Evolutionary conservation across 2,329 filamentous ascomycete species (phyloP), one percentile per base, ranked within the genome.

Genomic region (Thelonectria rubi): DNA sequence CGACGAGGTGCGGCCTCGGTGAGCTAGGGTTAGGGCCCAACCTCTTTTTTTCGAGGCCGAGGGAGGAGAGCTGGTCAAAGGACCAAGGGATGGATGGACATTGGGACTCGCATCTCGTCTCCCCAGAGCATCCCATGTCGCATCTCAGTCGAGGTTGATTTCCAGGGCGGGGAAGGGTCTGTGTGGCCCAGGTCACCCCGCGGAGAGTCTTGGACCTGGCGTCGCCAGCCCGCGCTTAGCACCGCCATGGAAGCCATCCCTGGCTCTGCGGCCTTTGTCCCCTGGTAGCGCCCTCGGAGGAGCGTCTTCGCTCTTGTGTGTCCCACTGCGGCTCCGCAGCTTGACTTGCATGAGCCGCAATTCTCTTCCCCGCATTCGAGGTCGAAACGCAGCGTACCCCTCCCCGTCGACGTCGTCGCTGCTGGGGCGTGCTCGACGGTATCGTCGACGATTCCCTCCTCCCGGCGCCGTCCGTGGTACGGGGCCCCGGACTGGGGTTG

Each of bases 341-440:
- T 71, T 72, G 66, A 69, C 68, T 72, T 72, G 68, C 69, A 72
- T 72, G 69, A 72, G 69, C 69, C 69, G 69, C 69, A 72, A 68
- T 71, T 67, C 42, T 46, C 48, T 72, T 72, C 69, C 69, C 69
- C 69, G 68, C 69, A 72, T 71, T 60, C 65, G 51, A 67, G 32
- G 15, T 60, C 69, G 15, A 14, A 37, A 15, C 11, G 12, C 11
- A 12, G 14, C 46, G 56, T 49, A 59, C 59, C 66, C 63, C 64
- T 58, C 53, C 45, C 24, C 45, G 26, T 30, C 26, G 6, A 5
- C 26, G 5, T 30, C 5, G 6, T 6, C 5, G 26, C 14, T 21
- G 18, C 42, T 20, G 18, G 18, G 17, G 47, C 15, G n/a, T n/a
- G n/a, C n/a, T n/a, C 14, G 24, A 14, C 15, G 49, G 26, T 8